Conservation (phyloP, 192 early-diverging fungal species). For the Rhizoclosmatium globosum region DNA sequence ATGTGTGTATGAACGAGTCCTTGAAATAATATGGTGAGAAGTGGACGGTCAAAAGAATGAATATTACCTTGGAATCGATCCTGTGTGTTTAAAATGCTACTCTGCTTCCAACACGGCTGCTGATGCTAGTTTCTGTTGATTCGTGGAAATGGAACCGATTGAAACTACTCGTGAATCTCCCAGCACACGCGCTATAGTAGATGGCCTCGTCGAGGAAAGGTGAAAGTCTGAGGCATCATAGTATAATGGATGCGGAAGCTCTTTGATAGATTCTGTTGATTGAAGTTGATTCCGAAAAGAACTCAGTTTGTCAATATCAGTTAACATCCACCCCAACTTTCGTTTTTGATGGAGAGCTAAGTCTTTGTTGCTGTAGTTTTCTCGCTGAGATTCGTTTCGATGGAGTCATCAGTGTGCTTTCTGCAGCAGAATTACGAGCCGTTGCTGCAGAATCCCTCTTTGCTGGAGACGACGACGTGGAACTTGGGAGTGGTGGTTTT, state of each 20-base stretch:
- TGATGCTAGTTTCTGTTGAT: not conserved
- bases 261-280: conserved; percentile 10
- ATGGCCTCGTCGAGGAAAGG: not conserved
- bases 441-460: conserved; percentile 4
- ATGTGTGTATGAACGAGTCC: conserved; percentile 9
- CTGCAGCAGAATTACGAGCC: conserved; percentile 1
- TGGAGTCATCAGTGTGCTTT: not conserved
- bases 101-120: not conserved
- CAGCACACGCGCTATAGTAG: not conserved
- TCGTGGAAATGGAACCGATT: not conserved
- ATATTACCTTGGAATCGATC: too few relatives aligned
- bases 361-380: not conserved
- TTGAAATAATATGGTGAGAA: not conserved
- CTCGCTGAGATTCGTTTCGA: not conserved
- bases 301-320: not conserved
- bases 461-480: not conserved
- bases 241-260: not conserved
- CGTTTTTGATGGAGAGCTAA: not conserved
- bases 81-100: too few relatives aligned
- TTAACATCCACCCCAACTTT: conserved; percentile 23
- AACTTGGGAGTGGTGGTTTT: not conserved
- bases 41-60: too few relatives aligned
- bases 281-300: conserved; percentile 1
- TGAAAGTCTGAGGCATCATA: not conserved
- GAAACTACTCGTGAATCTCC: not conserved